Base-by-base conservation (phyloP, 768 basidiomycete genomes). In the Russula sp. region DNA sequence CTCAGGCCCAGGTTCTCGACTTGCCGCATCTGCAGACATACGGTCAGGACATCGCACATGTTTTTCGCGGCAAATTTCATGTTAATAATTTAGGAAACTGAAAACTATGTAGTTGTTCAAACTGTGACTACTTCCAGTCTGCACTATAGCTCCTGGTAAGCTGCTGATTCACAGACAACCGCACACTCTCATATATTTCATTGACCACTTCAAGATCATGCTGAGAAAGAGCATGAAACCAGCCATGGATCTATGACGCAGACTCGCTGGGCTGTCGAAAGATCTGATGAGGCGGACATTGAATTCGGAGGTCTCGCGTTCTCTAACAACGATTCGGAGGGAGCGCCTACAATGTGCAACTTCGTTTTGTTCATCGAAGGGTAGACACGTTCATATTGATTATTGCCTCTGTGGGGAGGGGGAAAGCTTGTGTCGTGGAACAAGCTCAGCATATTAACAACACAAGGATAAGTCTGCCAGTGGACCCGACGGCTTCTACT, bases 321-420 rank as follows among this genome's bases (percentile, higher is more conserved):
- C 77, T 64, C 78, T 0, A 76, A 78, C 22, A 82, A 84, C 55
- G 80, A n/a, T n/a, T n/a, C n/a, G n/a, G n/a, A 82, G 44, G 83
- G 85, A 4, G 82, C 83, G 0, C 84, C 84, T 0, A 83, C 85
- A 81, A 76, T 85, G 75, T 86, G 85, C 68, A 84, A 77, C 53
- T 73, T 85, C 7, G 70, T n/a, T 83, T 27, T 87, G 83, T 64
- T 75, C 77, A 1, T 72, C 80, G 9, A 74, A 84, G 73, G 85
- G 85, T 0, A 71, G 86, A 18, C 85, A 86, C 57, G 73, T 74
- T 0, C 85, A 86, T 66, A 72, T 86, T 31, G 84, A 81, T 63
- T 82, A 79, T 57, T 86, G 85, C 65, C 78, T 82, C 1, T 71
- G 79, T 2, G 69, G 73, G 44, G 68, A 72, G n/a, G n/a, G n/a